A percentile compares a stretch with the other conserved stretches of the same genome.
Conservation (phyloP, 129 eudicot genomes). For the Erigeron canadensis region DNA sequence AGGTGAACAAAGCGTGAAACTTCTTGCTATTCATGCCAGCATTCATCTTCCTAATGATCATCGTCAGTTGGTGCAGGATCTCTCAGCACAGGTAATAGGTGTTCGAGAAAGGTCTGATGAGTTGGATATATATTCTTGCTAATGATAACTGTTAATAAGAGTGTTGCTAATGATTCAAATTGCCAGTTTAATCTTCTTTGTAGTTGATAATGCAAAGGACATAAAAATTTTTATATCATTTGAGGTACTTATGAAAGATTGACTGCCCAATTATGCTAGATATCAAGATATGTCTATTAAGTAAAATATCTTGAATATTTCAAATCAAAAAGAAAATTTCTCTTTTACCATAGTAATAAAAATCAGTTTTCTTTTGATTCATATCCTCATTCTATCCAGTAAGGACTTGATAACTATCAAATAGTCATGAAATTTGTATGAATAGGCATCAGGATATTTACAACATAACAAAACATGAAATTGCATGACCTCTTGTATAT, state of each 20-base stretch:
- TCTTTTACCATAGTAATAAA: too few relatives aligned
- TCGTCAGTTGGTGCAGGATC: conserved; percentile 76
- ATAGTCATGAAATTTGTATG: too few relatives aligned
- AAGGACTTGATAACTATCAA: not conserved
- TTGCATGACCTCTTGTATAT: not conserved
- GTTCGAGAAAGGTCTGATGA: not conserved
- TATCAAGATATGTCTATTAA: too few relatives aligned
- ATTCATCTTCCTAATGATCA: conserved; percentile 80
- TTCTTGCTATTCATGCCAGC: conserved; percentile 73
- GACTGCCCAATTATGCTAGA: not conserved
- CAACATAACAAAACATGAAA: not conserved
- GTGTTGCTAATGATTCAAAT: not conserved
- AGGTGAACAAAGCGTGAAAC: conserved; percentile 67
- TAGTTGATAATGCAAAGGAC: not conserved
- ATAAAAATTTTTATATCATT: too few relatives aligned
- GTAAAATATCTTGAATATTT: too few relatives aligned
- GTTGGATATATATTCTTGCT: not conserved
- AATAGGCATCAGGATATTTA: too few relatives aligned
- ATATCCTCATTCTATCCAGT: not conserved
- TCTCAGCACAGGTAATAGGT: conserved; percentile 58
- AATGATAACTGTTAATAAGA: not conserved
- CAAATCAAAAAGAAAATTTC: too few relatives aligned
- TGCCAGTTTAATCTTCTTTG: not conserved
- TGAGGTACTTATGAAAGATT: not conserved
- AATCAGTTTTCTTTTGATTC: too few relatives aligned